Evolutionary conservation across 306 rosid genomes (phyloP).

Genomic region (Lathyrus sativus): DNA sequence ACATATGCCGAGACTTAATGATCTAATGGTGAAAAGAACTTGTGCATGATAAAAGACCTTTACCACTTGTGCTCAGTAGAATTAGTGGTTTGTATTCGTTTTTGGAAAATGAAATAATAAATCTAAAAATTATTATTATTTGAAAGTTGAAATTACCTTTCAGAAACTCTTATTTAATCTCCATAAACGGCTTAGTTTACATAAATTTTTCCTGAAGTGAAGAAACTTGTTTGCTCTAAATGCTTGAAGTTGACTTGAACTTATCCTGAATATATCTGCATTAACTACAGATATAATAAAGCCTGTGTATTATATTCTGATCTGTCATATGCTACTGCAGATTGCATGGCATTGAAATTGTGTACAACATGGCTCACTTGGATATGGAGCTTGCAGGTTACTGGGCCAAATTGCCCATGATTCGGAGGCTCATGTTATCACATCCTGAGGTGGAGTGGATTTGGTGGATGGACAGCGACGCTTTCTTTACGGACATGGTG

Average conservation of each 20-base stretch:
- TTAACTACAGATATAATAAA: not conserved
- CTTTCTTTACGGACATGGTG: constrained; percentile 89
- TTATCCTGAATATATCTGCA: not conserved
- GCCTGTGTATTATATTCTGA: not conserved
- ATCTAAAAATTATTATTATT: not conserved
- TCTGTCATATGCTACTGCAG: constrained; percentile 54
- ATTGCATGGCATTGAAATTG: constrained; percentile 91
- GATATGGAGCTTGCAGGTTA: constrained; percentile 95
- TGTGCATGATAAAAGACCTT: too few relatives aligned
- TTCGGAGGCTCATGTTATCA: constrained; percentile 80
- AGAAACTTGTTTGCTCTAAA: not conserved
- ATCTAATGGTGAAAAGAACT: too few relatives aligned
- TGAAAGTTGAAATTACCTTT: not conserved
- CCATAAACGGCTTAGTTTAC: not conserved
- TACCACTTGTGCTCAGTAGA: too few relatives aligned
- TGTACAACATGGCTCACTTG: constrained; percentile 92
- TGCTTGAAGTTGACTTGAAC: not conserved
- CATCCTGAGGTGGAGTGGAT: constrained; percentile 99
- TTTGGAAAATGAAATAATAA: not conserved
- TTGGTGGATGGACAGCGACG: constrained; percentile 99
- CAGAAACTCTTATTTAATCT: not conserved
- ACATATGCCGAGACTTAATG: too few relatives aligned
- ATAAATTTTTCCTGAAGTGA: not conserved
- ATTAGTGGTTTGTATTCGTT: not conserved
- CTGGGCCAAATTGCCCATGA: constrained; percentile 95